Conservation (phyloP, 768 basidiomycete genomes). For the Cystofilobasidium ferigula region DNA sequence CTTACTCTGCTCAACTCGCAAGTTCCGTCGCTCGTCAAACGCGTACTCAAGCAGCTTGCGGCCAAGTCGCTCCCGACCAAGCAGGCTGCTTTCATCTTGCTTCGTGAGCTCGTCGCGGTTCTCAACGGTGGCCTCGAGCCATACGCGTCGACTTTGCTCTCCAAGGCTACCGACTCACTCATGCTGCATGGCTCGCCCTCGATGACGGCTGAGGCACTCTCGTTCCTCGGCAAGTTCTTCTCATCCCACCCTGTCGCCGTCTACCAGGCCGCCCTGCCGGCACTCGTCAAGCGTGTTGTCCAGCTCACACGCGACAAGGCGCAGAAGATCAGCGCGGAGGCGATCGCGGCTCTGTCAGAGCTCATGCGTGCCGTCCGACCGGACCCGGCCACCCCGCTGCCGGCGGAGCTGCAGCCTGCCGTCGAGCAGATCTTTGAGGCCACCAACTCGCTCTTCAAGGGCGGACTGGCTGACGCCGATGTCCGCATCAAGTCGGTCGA, state of each 20-base stretch:
- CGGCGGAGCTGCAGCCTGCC: slow-evolving; percentile 32
- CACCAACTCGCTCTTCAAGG: slow-evolving; percentile 56
- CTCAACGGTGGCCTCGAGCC: slow-evolving; percentile 69
- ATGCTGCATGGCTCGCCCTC: slow-evolving; percentile 44
- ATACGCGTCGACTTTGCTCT: slow-evolving; percentile 54
- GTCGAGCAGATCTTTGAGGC: slow-evolving; percentile 61
- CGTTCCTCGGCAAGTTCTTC: slow-evolving; percentile 78
- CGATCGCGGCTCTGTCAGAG: slow-evolving; percentile 76
- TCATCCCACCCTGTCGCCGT: slow-evolving; percentile 53
- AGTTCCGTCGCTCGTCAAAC: slow-evolving; percentile 66
- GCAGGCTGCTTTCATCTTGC: slow-evolving; percentile 73
- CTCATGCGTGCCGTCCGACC: slow-evolving; percentile 67
- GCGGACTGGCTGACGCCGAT: slow-evolving; percentile 81
- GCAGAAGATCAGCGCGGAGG: slow-evolving; percentile 75
- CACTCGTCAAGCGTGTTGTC: slow-evolving; percentile 62
- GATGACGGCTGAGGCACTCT: slow-evolving; percentile 69
- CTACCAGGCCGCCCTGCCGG: slow-evolving; percentile 52
- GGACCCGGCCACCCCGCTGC: slow-evolving; percentile 39
- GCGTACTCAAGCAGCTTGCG: slow-evolving; percentile 70
- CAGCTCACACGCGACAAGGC: slow-evolving; percentile 67
- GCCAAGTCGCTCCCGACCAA: slow-evolving; percentile 65
- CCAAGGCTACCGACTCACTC: slow-evolving; percentile 35
- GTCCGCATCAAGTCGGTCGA: slow-evolving; percentile 73
- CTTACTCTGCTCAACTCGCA: slow-evolving; percentile 60
- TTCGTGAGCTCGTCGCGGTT: slow-evolving; percentile 63